These are phyloP conservation scores for Penicillium robsamsonii DNA, from an alignment of 495 filamentous ascomycete genomes.

Conservation along the genomic window DNA sequence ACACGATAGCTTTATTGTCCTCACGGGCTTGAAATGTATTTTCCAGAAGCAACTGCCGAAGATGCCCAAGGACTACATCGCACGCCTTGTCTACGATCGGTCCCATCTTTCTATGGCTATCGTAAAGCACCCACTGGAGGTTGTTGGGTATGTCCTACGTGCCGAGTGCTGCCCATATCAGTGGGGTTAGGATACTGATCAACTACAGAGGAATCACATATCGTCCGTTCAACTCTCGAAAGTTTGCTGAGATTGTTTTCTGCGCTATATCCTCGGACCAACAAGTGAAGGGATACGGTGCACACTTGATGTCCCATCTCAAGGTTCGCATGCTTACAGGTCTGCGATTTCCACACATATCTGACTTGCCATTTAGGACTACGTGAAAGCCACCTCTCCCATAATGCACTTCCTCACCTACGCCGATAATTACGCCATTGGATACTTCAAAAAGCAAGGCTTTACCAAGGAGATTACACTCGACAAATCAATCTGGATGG, in stretches of 20 bases:
- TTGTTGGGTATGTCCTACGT: conserved; percentile 63
- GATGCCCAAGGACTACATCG: conserved; percentile 99
- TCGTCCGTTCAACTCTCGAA: conserved; percentile 86
- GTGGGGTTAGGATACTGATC: conserved; percentile 18
- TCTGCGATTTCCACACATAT: neutral
- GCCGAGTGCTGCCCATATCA: neutral
- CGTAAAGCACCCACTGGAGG: conserved; percentile 91
- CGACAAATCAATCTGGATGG: conserved; percentile 91
- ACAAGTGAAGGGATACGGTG: conserved; percentile 97
- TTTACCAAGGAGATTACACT: conserved; percentile 98
- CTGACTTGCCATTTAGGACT: conserved; percentile 56
- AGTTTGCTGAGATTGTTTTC: conserved; percentile 98
- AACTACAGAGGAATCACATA: conserved; percentile 81
- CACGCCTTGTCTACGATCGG: conserved; percentile 92
- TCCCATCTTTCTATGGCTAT: conserved; percentile 96
- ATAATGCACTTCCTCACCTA: conserved; percentile 99
- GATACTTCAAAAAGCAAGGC: conserved; percentile 98
- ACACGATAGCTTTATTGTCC: conserved; percentile 85
- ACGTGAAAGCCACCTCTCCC: conserved; percentile 92
- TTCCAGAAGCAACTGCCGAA: conserved; percentile 98
- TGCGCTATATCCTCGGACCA: conserved; percentile 97
- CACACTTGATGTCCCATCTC: conserved; percentile 95
- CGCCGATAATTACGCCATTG: conserved; percentile 97
- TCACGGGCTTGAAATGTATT: conserved; percentile 94
- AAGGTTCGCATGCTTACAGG: conserved; percentile 50